Base-by-base conservation (phyloP, 2,329 filamentous ascomycete genomes). In the Aspergillus ochraceoroseus region DNA sequence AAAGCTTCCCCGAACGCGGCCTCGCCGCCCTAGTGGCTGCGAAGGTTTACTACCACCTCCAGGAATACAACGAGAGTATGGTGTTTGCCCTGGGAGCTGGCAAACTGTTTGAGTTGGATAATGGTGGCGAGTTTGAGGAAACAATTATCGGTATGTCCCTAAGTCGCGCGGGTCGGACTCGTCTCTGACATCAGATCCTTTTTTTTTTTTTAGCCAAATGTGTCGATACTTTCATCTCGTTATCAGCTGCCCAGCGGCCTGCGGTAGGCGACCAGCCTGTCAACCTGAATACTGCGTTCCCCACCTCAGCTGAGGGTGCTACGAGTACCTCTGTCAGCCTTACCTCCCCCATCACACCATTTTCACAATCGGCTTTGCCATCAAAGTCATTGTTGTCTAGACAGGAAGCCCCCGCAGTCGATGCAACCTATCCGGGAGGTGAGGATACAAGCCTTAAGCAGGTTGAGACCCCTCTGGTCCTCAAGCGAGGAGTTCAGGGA, bases 41-140 rank as follows among this genome's bases (percentile, higher is more conserved):
- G 55, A 98, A 98, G 76, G 88, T 96, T 54, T 98, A 96, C 73
- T 98, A 96, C 64, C 92, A 98, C 64, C 81, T 98, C 38, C 88
- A 95, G 70, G 92, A 92, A 65, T 98, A 98, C 73, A 92, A 95
- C 64, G 92, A 98, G 72, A 95, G 90, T 68, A 96, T 98, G 90
- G 85, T 87, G 37, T 96, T 98, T 67, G 92, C 92, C 49, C 79
- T 98, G 31, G 89, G 88, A 44, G 89, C 92, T 15, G 92, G 92
- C 46, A 87, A 95, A 63, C 81, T 95, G 34, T 95, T 98, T 75
- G 87, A 94, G 71, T 79, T 96, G 52, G 86, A 95, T 59, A 77
- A 83, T 39, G 83, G 86, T 37, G 85, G 87, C 67, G 92, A 98
- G 72, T 98, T 95, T 61, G 92, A 98, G 68, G 89, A 98, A 72